Evolutionary conservation across 129 eudicot species (phyloP).

Genomic region (Ambrosia trifida): DNA sequence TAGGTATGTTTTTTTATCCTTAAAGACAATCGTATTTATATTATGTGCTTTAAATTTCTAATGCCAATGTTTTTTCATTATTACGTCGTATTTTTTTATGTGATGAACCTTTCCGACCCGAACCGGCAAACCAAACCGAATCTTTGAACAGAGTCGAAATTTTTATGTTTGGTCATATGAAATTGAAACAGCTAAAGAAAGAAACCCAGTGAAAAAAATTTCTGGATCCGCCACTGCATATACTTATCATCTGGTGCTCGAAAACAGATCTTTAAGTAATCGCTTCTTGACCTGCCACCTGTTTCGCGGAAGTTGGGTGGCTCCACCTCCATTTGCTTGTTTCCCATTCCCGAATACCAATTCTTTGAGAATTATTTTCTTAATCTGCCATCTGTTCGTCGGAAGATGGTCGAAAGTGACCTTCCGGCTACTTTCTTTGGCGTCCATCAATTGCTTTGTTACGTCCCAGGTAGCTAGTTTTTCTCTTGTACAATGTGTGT

Average conservation of each 20-base stretch:
- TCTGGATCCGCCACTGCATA: too few species aligned
- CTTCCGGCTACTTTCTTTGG: conserved; percentile 16
- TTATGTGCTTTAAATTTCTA: too few species aligned
- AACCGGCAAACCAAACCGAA: too few species aligned
- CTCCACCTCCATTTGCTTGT: neutral
- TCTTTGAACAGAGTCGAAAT: too few species aligned
- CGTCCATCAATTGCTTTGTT: conserved; percentile 21
- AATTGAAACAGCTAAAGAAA: too few species aligned
- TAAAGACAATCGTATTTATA: too few species aligned
- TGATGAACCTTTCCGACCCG: too few species aligned
- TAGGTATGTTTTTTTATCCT: too few species aligned
- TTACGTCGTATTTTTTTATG: too few species aligned
- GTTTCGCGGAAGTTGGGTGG: conserved; percentile 17
- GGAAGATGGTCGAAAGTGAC: neutral
- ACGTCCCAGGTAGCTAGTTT: neutral
- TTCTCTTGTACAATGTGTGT: neutral
- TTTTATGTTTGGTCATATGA: too few species aligned
- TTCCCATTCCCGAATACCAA: conserved; percentile 14
- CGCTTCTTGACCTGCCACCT: conserved; percentile 27
- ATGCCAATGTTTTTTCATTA: too few species aligned
- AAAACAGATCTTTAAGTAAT: neutral
- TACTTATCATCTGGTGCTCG: neutral
- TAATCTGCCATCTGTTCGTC: conserved; percentile 26
- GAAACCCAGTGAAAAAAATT: too few species aligned
- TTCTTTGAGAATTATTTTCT: conserved; percentile 26